Evolutionary conservation across 768 basidiomycete genomes (phyloP).

Genomic region (Dioszegia crocea): DNA sequence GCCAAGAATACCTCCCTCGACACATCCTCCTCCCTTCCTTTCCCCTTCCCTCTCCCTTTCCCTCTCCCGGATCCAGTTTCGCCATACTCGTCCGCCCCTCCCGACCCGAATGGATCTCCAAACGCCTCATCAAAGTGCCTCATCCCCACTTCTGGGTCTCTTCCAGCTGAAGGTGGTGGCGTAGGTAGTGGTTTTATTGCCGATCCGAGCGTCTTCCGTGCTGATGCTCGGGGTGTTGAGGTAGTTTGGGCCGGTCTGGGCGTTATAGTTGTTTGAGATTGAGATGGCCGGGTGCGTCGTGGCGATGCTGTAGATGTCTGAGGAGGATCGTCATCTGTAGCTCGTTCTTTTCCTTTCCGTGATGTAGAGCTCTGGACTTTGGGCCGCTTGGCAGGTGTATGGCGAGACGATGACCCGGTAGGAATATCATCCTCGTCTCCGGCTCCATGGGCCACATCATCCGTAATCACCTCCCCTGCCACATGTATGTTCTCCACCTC

Average conservation of each 20-base stretch:
- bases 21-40: not conserved
- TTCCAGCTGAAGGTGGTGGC: not conserved
- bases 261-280: too few relatives aligned
- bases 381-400: too few relatives aligned
- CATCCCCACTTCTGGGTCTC: not conserved
- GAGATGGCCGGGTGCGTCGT: not conserved
- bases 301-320: not conserved
- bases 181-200: slow-evolving; percentile 4
- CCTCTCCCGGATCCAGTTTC: too few relatives aligned
- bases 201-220: slow-evolving; percentile 4
- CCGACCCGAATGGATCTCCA: slow-evolving; percentile 2
- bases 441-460: too few relatives aligned
- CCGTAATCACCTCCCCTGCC: too few relatives aligned
- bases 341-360: slow-evolving; percentile 5
- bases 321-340: not conserved
- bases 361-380: too few relatives aligned
- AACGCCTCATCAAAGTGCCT: slow-evolving; percentile 21
- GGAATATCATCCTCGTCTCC: too few relatives aligned
- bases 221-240: not conserved
- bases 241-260: not conserved
- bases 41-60: too few relatives aligned
- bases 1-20: slow-evolving; percentile 35
- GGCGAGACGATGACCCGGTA: too few relatives aligned
- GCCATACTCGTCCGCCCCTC: not conserved
- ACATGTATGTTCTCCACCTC: too few relatives aligned